Evolutionary conservation across 2,329 filamentous ascomycete species (phyloP).

Genomic region (Emergomyces africanus): DNA sequence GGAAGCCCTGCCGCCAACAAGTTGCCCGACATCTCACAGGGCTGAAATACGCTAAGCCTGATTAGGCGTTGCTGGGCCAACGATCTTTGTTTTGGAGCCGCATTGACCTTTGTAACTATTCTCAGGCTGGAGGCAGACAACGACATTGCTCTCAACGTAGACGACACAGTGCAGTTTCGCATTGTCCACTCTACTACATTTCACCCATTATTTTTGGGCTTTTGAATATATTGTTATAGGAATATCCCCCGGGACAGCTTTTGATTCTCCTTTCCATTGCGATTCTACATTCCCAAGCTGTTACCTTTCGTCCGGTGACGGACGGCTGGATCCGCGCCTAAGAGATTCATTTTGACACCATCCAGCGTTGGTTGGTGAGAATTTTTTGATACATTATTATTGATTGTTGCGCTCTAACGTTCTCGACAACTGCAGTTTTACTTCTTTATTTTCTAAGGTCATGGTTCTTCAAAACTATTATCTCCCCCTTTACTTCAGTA

Average conservation of each 20-base stretch:
- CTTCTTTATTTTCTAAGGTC: not conserved
- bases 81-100: constrained; percentile 5
- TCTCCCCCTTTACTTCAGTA: not conserved
- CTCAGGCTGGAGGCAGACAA: not conserved
- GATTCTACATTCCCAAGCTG: not conserved
- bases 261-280: not conserved
- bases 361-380: not conserved
- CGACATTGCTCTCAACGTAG: not conserved
- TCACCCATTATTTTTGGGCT: not conserved
- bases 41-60: constrained; percentile 5
- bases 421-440: not conserved
- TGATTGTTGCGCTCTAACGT: not conserved
- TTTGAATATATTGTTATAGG: not conserved
- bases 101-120: not conserved
- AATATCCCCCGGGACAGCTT: not conserved
- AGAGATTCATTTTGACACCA: not conserved
- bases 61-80: constrained; percentile 10
- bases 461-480: not conserved
- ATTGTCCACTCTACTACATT: not conserved
- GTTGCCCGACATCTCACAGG: not conserved
- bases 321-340: not conserved
- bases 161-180: not conserved
- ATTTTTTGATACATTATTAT: not conserved
- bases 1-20: too few relatives aligned
- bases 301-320: not conserved